A percentile compares a stretch with the other conserved stretches of the same genome.
phyloP scores from a whole-genome alignment of 768 basidiomycete genomes.

The Russula ochroleuca region DNA sequence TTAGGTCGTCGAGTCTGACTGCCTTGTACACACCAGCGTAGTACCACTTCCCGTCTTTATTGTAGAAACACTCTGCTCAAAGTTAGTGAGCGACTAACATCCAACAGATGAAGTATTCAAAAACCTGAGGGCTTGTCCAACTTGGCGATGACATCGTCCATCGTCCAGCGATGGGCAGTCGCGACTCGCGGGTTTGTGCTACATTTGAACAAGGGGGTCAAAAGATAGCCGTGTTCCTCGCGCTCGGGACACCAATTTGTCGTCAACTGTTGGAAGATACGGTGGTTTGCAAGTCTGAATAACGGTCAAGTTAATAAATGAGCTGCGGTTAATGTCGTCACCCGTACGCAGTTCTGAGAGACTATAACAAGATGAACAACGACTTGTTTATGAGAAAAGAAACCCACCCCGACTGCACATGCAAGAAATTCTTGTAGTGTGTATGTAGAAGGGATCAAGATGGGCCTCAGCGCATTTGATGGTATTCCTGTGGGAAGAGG shows the following conservation, averaged over 20 bases:
- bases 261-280: constrained; percentile 59
- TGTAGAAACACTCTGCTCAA: constrained; percentile 71
- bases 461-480: constrained; percentile 62
- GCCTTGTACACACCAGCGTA: constrained; percentile 76
- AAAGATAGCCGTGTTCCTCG: constrained; percentile 78
- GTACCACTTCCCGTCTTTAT: constrained; percentile 77
- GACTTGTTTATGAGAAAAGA: background rate
- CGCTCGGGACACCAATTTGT: constrained; percentile 78
- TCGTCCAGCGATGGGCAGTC: constrained; percentile 71
- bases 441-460: constrained; percentile 58
- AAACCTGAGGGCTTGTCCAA: constrained; percentile 62
- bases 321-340: background rate
- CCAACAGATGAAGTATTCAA: constrained; percentile 1
- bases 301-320: background rate
- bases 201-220: constrained; percentile 71
- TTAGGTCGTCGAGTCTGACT: constrained; percentile 61
- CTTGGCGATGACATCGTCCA: constrained; percentile 56
- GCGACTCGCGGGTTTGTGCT: constrained; percentile 71
- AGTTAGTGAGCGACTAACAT: background rate
- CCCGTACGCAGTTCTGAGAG: constrained; percentile 54
- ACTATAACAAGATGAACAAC: constrained; percentile 35
- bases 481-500: constrained; percentile 63
- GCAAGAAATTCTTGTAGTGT: constrained; percentile 68
- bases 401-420: constrained; percentile 52
- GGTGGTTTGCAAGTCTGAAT: constrained; percentile 58